A percentile compares a stretch with the other conserved stretches of the same genome.
Conservation (phyloP, 805 yeast species). For the Wickerhamomyces rabaulensis region DNA sequence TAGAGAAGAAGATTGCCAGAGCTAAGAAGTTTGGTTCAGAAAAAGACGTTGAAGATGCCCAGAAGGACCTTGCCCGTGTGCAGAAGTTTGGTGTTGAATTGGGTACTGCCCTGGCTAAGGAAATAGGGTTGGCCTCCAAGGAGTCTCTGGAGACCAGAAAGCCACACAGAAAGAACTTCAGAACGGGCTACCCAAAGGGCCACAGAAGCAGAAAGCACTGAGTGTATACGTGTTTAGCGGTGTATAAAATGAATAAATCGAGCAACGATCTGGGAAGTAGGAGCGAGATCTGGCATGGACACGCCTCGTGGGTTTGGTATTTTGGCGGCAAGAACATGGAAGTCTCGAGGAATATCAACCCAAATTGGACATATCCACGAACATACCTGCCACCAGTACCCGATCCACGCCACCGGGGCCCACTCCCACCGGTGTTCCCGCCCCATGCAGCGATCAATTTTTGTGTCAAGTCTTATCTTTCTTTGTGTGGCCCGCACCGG, state of each 20-base stretch:
- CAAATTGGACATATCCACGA: no score
- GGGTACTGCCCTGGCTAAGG: slow-evolving; percentile 61
- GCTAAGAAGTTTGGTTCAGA: slow-evolving; percentile 77
- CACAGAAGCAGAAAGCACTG: slow-evolving; percentile 4
- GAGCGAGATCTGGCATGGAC: no score
- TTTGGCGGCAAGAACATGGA: no score
- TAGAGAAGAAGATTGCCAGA: slow-evolving; percentile 63
- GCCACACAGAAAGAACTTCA: slow-evolving; percentile 4
- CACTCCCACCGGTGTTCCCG: no score
- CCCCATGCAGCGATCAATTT: background rate
- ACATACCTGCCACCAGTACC: no score
- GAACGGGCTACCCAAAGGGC: slow-evolving; percentile 2
- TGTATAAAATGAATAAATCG: background rate
- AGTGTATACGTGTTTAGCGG: background rate
- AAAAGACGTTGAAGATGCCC: slow-evolving; percentile 42
- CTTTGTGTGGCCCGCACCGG: background rate
- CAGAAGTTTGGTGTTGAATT: slow-evolving; percentile 79
- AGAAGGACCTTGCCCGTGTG: slow-evolving; percentile 62
- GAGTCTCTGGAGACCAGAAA: slow-evolving; percentile 7
- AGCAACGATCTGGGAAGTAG: background rate
- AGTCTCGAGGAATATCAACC: no score
- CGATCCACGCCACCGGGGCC: no score
- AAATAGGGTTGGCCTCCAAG: slow-evolving; percentile 45
- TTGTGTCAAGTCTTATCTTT: background rate
- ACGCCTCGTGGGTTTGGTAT: no score